Percentiles rank a stretch among this genome's conserved stretches.
phyloP scores from a whole-genome alignment of 2,329 filamentous ascomycete species.

The Neobulgaria alba region DNA sequence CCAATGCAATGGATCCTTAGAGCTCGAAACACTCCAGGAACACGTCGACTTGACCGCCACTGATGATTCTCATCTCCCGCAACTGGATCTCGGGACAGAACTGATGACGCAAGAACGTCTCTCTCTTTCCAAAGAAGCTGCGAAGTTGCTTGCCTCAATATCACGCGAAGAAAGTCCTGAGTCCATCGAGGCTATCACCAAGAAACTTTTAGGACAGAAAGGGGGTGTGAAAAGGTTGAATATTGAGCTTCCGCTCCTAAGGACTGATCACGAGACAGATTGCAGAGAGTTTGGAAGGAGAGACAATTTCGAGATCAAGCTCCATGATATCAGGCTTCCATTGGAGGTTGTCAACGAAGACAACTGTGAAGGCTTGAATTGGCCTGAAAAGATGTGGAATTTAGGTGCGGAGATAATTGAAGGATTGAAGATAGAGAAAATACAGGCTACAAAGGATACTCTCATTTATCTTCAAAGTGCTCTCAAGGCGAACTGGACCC shows the following conservation, averaged over 20 bases:
- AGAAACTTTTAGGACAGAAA: background rate
- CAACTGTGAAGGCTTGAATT: conserved; percentile 21
- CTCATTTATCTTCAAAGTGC: conserved; percentile 16
- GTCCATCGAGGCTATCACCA: conserved; percentile 7
- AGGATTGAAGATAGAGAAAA: conserved; percentile 22
- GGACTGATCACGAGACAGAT: conserved; percentile 23
- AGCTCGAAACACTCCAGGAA: conserved; percentile 12
- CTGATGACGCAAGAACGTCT: conserved; percentile 20
- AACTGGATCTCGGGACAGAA: conserved; percentile 12
- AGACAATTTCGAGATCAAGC: conserved; percentile 21
- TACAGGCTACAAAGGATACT: conserved; percentile 20
- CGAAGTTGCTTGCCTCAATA: conserved; percentile 17
- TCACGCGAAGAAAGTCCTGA: conserved; percentile 7
- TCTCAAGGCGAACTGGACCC: conserved; percentile 9
- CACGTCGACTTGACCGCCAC: background rate
- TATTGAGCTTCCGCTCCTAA: conserved; percentile 25
- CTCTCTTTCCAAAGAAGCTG: conserved; percentile 17
- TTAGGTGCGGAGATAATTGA: conserved; percentile 14
- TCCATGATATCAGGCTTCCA: conserved; percentile 23
- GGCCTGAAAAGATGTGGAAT: conserved; percentile 13
- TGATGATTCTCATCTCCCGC: conserved; percentile 11
- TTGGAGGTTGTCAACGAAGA: conserved; percentile 23
- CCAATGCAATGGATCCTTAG: conserved; percentile 6
- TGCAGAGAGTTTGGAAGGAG: conserved; percentile 19
- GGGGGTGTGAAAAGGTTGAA: conserved; percentile 3